Percentiles rank a stretch among this genome's conserved stretches.
Evolutionary conservation across 768 basidiomycete genomes (phyloP).

Genomic region (Leccinellum albellum): DNA sequence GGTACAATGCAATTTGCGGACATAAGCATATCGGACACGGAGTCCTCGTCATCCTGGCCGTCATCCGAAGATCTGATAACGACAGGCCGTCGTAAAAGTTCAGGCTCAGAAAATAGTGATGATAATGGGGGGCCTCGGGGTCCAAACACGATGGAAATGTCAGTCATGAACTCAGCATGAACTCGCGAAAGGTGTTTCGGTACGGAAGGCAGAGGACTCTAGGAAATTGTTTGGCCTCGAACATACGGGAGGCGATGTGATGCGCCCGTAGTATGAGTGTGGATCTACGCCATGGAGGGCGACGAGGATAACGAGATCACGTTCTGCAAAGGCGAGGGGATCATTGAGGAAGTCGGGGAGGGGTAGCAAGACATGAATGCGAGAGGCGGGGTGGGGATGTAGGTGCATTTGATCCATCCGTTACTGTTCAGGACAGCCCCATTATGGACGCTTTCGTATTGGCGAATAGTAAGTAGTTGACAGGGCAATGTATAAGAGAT

Average conservation of each 20-base stretch:
- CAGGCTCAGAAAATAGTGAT: background rate
- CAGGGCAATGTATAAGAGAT: no score
- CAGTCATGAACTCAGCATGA: background rate
- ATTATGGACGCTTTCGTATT: no score
- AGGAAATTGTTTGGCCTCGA: background rate
- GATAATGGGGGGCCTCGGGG: background rate
- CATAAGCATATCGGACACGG: background rate
- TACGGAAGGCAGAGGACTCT: background rate
- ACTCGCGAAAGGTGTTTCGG: background rate
- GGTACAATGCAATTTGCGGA: background rate
- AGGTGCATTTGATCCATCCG: no score
- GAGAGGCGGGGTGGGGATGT: no score
- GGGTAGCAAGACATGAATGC: no score
- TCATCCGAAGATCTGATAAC: background rate
- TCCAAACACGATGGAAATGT: background rate
- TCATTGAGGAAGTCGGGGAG: no score
- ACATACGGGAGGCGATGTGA: background rate
- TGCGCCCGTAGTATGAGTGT: background rate
- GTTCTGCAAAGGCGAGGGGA: no score
- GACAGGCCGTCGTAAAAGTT: background rate
- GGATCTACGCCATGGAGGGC: background rate
- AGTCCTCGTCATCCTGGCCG: background rate
- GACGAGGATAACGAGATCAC: background rate
- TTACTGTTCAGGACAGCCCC: no score
- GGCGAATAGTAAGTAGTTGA: no score